phyloP scores from a whole-genome alignment of 352 stramenopile genomes.

The Globisporangium ultimum region DNA sequence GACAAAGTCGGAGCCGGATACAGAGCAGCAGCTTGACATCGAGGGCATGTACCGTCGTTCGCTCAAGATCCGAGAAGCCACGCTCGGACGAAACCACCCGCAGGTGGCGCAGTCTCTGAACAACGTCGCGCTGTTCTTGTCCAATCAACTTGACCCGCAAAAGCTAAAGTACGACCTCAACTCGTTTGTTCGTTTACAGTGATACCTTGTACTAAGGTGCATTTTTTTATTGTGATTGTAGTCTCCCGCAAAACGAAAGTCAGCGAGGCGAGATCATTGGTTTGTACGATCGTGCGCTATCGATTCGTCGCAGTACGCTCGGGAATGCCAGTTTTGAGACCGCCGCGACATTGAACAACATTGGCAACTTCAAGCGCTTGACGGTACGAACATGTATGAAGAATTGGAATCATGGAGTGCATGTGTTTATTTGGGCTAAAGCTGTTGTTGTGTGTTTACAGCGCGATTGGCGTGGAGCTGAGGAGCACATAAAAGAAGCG shows the following conservation, averaged over 20 bases:
- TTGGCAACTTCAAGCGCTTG: constrained; percentile 79
- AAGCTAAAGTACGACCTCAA: constrained; percentile 39
- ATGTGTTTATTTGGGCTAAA: background rate
- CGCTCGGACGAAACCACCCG: constrained; percentile 60
- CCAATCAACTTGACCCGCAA: constrained; percentile 54
- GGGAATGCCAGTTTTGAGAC: constrained; percentile 80
- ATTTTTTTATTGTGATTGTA: background rate
- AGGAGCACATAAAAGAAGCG: constrained; percentile 74
- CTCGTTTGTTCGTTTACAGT: too few species aligned
- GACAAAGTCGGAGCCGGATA: constrained; percentile 4
- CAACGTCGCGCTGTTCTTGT: constrained; percentile 74
- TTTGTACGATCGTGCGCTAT: constrained; percentile 60
- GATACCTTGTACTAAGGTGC: background rate
- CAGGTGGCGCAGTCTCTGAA: constrained; percentile 81
- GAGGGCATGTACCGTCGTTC: constrained; percentile 72
- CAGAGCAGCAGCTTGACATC: constrained; percentile 43
- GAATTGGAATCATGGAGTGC: background rate
- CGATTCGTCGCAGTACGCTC: constrained; percentile 65
- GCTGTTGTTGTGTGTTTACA: constrained; percentile 9
- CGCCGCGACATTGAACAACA: constrained; percentile 77
- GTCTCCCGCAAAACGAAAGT: constrained; percentile 19
- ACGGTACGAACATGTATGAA: constrained; percentile 27
- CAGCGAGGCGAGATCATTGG: constrained; percentile 51
- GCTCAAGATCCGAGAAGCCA: constrained; percentile 71
- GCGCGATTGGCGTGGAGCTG: constrained; percentile 61